These are phyloP conservation scores for Daldinia sp. DNA, from an alignment of 2,329 filamentous ascomycete genomes.

Conservation along the genomic window DNA sequence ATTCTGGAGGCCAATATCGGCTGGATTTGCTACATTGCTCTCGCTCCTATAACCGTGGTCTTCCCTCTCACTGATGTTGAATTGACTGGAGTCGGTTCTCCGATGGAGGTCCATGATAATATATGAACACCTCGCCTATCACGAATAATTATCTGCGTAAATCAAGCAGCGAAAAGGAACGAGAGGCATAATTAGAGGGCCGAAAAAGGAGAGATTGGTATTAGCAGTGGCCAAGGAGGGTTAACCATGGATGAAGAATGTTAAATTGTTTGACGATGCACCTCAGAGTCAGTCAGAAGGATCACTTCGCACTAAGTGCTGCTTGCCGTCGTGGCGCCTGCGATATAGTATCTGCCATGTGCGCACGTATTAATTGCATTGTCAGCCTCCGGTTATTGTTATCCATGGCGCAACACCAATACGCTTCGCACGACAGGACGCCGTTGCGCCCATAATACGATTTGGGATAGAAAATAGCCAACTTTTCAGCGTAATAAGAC, in stretches of 20 bases:
- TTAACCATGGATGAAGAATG: slow-evolving; percentile 46
- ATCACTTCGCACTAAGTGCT: slow-evolving; percentile 34
- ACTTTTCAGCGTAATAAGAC: slow-evolving; percentile 41
- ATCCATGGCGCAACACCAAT: slow-evolving; percentile 39
- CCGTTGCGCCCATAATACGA: slow-evolving; percentile 39
- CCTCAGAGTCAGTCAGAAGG: slow-evolving; percentile 24
- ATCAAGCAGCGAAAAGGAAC: slow-evolving; percentile 33
- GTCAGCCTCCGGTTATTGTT: slow-evolving; percentile 36
- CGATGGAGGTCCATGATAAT: slow-evolving; percentile 37
- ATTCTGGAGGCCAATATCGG: slow-evolving; percentile 38
- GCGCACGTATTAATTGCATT: slow-evolving; percentile 43
- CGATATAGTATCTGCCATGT: slow-evolving; percentile 45
- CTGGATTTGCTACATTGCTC: slow-evolving; percentile 11
- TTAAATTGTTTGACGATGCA: slow-evolving; percentile 37
- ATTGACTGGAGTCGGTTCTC: neutral
- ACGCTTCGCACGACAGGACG: slow-evolving; percentile 44
- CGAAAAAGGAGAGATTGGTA: slow-evolving; percentile 18
- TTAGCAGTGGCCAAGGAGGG: slow-evolving; percentile 29
- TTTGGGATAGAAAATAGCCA: slow-evolving; percentile 39
- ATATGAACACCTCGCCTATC: slow-evolving; percentile 36
- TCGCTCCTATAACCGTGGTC: slow-evolving; percentile 1
- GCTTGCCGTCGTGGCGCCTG: slow-evolving; percentile 36
- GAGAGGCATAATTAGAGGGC: slow-evolving; percentile 46
- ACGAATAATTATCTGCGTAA: slow-evolving; percentile 40
- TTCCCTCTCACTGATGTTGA: neutral